Base-by-base conservation (phyloP, 768 basidiomycete species). In the Sporobolomyces phaffii region DNA sequence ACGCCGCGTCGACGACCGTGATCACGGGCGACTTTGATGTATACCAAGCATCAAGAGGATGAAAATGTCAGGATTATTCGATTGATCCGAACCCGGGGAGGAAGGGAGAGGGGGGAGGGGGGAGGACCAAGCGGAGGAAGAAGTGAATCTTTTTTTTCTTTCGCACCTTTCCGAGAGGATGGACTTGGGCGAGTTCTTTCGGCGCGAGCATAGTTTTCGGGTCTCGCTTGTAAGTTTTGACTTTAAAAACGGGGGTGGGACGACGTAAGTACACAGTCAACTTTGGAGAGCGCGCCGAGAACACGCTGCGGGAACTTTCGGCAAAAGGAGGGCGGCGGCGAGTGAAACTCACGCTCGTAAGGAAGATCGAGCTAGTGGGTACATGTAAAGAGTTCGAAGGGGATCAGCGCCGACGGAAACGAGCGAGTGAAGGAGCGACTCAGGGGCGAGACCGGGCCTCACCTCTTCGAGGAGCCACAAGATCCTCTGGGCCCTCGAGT, bases 401-500 rank as follows among this genome's bases (percentile, higher is more conserved):
- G 24, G 24, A 24, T 15, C 52, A 50, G 53, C 5, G 34, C 22
- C 15, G 0, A 6, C 6, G 24, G 18, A 3, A 38, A 4, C 53
- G 18, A 11, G 20, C 38, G 53, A n/a, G 24, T 13, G 13, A 13
- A 33, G 1, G 26, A 11, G 8, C 34, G 24, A n/a, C 44, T 40
- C 13, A 34, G 29, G 34, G 29, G 29, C 5, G 56, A 58, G n/a
- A n/a, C n/a, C n/a, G n/a, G n/a, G n/a, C 26, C 60, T 51, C n/a
- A 65, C 60, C 60, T 62, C 65, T 48, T 70, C 60, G 1, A 70
- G 51, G 6, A 70, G 50, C 69, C 69, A 70, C 13, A 70, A 20
- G 51, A 70, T 50, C 20, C 69, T 28, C 47, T 70, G 69, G 3
- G 69, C 60, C 14, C 69, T 61, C 24, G 61, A 63, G 28, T 70